Conservation (phyloP, 106 monocot species). For the Triglochin maritima region DNA sequence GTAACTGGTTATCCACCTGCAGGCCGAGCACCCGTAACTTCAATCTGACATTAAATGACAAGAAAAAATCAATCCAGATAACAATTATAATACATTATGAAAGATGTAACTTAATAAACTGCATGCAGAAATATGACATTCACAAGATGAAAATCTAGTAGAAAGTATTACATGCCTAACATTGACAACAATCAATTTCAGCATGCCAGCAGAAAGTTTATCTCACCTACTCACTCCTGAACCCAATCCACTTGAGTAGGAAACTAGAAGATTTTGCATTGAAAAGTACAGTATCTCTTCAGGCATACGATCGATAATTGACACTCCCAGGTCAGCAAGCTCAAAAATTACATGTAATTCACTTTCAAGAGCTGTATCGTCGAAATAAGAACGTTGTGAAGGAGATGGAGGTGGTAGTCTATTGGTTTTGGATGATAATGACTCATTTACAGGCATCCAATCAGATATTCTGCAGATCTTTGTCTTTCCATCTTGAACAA, state of each 20-base stretch:
- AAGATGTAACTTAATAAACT: too few species aligned
- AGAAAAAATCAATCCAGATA: neutral
- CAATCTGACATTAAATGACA: slow-evolving; percentile 42
- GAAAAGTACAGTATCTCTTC: slow-evolving; percentile 89
- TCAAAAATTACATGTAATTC: slow-evolving; percentile 86
- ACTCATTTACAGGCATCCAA: slow-evolving; percentile 66
- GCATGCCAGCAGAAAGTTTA: neutral
- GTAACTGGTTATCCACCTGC: slow-evolving; percentile 87
- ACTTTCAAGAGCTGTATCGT: slow-evolving; percentile 31
- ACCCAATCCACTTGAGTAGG: slow-evolving; percentile 82
- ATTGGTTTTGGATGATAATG: slow-evolving; percentile 1
- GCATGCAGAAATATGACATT: too few species aligned
- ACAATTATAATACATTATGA: too few species aligned
- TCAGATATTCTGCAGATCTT: slow-evolving; percentile 59
- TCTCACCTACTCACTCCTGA: slow-evolving; percentile 82
- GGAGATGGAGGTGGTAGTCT: slow-evolving; percentile 21
- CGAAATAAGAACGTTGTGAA: slow-evolving; percentile 36
- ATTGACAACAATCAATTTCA: neutral
- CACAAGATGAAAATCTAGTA: too few species aligned
- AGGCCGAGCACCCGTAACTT: slow-evolving; percentile 66
- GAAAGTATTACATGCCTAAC: too few species aligned
- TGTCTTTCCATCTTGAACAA: slow-evolving; percentile 69
- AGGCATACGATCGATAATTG: slow-evolving; percentile 80
- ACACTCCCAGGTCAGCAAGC: slow-evolving; percentile 71
- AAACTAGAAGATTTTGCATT: slow-evolving; percentile 49